A percentile compares a stretch with the other conserved stretches of the same genome.
These are phyloP conservation scores for Xylaria curta DNA, from an alignment of 495 filamentous ascomycete genomes.

Conservation along the genomic window DNA sequence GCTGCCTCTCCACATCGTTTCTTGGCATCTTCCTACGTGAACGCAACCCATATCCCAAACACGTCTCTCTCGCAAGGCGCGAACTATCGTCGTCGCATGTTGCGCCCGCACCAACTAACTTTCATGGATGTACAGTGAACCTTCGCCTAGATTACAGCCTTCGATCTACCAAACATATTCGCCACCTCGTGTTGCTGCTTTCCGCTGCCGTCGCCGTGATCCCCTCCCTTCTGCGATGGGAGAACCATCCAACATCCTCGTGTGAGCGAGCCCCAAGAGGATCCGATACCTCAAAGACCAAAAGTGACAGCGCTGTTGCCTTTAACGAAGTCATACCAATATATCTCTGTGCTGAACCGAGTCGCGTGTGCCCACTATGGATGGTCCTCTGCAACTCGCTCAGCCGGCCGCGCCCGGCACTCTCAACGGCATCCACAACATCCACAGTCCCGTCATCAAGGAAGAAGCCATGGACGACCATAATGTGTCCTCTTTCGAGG, in stretches of 20 bases:
- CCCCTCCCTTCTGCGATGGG: conserved; percentile 15
- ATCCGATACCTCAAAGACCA: neutral
- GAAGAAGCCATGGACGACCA: conserved; percentile 38
- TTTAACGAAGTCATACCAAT: neutral
- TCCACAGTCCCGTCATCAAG: conserved; percentile 30
- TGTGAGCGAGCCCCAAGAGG: conserved; percentile 20
- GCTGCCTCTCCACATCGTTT: conserved; percentile 11
- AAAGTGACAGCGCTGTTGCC: neutral
- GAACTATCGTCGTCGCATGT: neutral
- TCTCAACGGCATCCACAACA: conserved; percentile 6
- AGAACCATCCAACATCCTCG: conserved; percentile 12
- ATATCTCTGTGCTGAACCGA: neutral
- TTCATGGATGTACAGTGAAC: neutral
- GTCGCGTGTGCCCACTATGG: conserved; percentile 13
- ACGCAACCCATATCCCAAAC: conserved; percentile 11
- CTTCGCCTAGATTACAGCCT: neutral
- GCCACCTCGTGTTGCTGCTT: neutral
- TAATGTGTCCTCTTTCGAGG: conserved; percentile 30
- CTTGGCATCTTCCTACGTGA: conserved; percentile 17
- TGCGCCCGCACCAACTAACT: neutral
- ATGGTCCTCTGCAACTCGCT: conserved; percentile 15
- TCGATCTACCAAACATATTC: neutral
- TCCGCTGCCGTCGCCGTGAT: conserved; percentile 1
- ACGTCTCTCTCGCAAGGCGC: neutral
- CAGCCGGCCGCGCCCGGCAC: conserved; percentile 15